Evolutionary conservation across 2,329 filamentous ascomycete species (phyloP), one percentile per base, ranked within the genome.

Genomic region (Alternaria sp.): DNA sequence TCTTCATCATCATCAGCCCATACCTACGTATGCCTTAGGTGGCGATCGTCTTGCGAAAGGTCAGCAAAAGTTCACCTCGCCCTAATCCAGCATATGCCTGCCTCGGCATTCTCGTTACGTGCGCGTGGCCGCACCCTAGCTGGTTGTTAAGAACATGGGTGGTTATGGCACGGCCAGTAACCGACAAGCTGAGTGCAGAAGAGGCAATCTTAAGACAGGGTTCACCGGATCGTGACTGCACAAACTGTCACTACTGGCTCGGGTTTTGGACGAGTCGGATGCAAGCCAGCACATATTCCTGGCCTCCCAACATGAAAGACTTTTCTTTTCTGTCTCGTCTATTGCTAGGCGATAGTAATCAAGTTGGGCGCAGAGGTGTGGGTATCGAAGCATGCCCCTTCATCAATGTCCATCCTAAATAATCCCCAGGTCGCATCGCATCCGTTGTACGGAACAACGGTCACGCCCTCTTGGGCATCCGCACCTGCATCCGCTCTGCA

Each of bases 201-300:
- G 40, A 54, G 38, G 27, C 25, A 41, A 54, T 44, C 18, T 32
- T 43, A 54, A 16, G 38, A 36, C 30, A 50, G 32, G 46, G 46
- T 50, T 50, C 20, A 30, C 34, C 20, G 46, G 32, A 50, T 44
- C 51, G n/a, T 44, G 38, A 36, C 27, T 44, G 51, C 51, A 44
- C 27, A 44, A 50, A 36, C 46, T 9, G 38, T 41, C 32, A 54
- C 58, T 22, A 56, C 52, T 52, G 38, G 52, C 45, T 34, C 28
- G 45, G 20, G 18, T 27, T 28, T 36, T 50, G 40, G 34, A 54
- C 60, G 57, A 57, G 57, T 60, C 57, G 53, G 57, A 55, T 60
- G 57, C 49, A 12, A 56, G 25, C 57, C 57, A 57, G 58, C 18
- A 32, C 46, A 36, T 36, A 50, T 25, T 52, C 36, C 32, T 52